Evolutionary conservation across 2,329 filamentous ascomycete species (phyloP).

Genomic region (Cordyceps fumosorosea): DNA sequence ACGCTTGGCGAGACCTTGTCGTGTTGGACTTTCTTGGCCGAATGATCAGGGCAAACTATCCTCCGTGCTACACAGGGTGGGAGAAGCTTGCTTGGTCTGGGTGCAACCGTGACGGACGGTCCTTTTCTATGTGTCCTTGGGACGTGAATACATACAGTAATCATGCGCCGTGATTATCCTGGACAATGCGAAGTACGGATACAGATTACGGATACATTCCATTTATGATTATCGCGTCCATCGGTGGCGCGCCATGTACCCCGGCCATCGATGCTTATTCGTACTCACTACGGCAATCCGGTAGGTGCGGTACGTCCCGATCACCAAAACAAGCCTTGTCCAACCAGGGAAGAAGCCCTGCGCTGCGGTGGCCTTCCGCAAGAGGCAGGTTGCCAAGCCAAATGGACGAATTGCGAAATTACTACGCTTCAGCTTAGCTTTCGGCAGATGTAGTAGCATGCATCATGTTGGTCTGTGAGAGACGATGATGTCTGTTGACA

Average conservation of each 20-base stretch:
- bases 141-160: neutral
- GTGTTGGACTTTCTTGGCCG: neutral
- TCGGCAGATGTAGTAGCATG: neutral
- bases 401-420: neutral
- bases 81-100: neutral
- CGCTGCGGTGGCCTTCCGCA: neutral
- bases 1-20: slow-evolving; percentile 6
- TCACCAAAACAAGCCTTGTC: neutral
- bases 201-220: neutral
- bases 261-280: neutral
- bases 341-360: too few relatives aligned
- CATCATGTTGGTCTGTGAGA: neutral
- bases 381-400: slow-evolving; percentile 8
- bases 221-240: neutral
- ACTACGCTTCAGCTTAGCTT: neutral
- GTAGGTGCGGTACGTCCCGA: slow-evolving; percentile 12
- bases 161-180: neutral
- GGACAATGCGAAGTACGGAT: neutral
- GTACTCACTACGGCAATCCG: neutral
- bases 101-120: too few relatives aligned
- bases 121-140: neutral
- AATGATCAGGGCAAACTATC: neutral
- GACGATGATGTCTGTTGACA: neutral
- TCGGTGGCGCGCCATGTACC: neutral
- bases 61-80: neutral